Evolutionary conservation across 495 filamentous ascomycete species (phyloP).

Genomic region (Xanthoparmelia taractica): DNA sequence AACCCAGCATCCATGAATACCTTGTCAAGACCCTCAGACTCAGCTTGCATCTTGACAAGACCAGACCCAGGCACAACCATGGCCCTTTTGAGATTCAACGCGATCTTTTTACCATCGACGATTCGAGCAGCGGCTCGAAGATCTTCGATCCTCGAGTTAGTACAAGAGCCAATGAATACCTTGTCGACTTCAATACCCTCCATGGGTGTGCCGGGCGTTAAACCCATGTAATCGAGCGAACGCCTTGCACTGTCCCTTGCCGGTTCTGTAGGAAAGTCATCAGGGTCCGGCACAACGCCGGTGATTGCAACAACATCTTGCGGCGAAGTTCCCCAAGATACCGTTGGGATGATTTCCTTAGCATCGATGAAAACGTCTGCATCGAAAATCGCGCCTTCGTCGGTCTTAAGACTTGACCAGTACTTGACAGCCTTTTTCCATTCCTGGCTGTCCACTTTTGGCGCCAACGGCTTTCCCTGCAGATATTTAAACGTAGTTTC

Average conservation of each 20-base stretch:
- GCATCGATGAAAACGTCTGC: conserved; percentile 77
- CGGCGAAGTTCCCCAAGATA: conserved; percentile 95
- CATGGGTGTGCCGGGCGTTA: conserved; percentile 76
- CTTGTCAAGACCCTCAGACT: conserved; percentile 84
- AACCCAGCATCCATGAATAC: conserved; percentile 89
- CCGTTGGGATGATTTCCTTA: conserved; percentile 86
- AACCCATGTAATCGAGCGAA: conserved; percentile 93
- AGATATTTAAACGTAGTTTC: conserved; percentile 92
- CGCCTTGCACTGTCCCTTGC: conserved; percentile 72
- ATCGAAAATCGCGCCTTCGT: conserved; percentile 79
- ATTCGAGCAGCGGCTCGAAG: conserved; percentile 79
- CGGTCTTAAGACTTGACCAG: conserved; percentile 81
- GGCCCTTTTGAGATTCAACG: conserved; percentile 79
- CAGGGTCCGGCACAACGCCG: conserved; percentile 79
- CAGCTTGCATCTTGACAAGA: conserved; percentile 87
- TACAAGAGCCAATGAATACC: conserved; percentile 97
- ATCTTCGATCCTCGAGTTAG: conserved; percentile 95
- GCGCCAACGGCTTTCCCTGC: conserved; percentile 79
- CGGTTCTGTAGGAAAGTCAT: conserved; percentile 67
- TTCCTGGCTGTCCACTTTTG: conserved; percentile 70
- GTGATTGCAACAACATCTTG: conserved; percentile 94
- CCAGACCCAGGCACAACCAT: conserved; percentile 96
- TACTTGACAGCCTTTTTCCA: conserved; percentile 86
- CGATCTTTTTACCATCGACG: conserved; percentile 77
- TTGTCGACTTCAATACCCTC: conserved; percentile 88